Evolutionary conservation across 2,329 filamentous ascomycete genomes (phyloP), one percentile per base, ranked within the genome.

Genomic region (Apiospora malaysiana): DNA sequence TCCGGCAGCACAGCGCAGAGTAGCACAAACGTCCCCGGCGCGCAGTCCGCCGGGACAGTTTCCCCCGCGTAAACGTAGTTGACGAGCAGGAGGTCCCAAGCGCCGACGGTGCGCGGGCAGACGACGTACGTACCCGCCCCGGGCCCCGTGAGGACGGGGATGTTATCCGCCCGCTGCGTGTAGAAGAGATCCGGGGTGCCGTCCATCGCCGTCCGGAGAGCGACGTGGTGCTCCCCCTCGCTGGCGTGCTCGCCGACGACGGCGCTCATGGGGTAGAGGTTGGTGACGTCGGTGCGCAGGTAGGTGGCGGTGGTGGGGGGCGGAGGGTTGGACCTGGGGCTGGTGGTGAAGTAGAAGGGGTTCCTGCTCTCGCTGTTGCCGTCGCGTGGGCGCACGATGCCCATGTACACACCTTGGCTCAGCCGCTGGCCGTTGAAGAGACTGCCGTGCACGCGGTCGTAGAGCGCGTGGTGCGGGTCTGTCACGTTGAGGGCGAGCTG

Each of bases 21-120:
- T 27, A 59, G 8, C 0, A 59, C 51, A 4, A 59, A 59, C 6
- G 8, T 37, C 18, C 27, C 51, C 1, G 27, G 16, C 1, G 27
- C 27, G 27, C 51, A 59, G 51, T 59, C 51, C 14, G 51, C 51
- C 7, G 51, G 27, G 7, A 37, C 7, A 6, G 27, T 12, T 27
- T 59, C 51, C 16, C 51, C 51, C 27, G 27, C 25, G 27, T 59
- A 59, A 27, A 59, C 27, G 51, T 59, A 59, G 51, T 37, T 59
- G 51, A 59, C 27, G 27, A 59, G 51, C 51, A 59, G 16, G 2
- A 59, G 27, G 7, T 59, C 51, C 9, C 27, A 4, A 8, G 27
- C 18, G 0, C 51, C 51, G 27, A 59, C 12, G 7, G 51, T 4
- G 27, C 51, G 51, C 51, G 51, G 51, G 27, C 51, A 59, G 51